phyloP scores from a whole-genome alignment of 2,329 filamentous ascomycete species.

The Arachnomyces sp. region DNA sequence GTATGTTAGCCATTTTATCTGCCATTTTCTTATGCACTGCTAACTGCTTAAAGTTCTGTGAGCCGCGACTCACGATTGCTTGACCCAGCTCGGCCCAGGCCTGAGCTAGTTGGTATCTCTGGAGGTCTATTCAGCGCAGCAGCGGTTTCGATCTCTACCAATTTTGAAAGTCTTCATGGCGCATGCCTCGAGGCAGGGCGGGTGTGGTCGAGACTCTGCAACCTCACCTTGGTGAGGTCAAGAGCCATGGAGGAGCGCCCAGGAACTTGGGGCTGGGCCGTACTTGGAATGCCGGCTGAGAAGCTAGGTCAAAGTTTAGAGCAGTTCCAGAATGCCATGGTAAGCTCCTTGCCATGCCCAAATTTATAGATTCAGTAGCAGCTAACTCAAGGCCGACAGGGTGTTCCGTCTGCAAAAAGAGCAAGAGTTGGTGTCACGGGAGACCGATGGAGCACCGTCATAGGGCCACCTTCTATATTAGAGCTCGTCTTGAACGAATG shows the following conservation, averaged over 20 bases:
- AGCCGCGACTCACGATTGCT: constrained; percentile 6
- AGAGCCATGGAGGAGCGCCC: constrained; percentile 11
- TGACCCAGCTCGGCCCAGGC: not conserved
- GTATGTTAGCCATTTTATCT: constrained; percentile 2
- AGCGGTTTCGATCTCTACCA: constrained; percentile 4
- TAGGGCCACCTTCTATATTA: constrained; percentile 9
- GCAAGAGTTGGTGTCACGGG: constrained; percentile 7
- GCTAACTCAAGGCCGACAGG: no score
- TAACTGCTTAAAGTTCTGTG: constrained; percentile 7
- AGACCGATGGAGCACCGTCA: constrained; percentile 10
- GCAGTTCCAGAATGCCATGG: constrained; percentile 10
- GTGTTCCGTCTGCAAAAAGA: constrained; percentile 8
- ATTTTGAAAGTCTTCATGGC: constrained; percentile 9
- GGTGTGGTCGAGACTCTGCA: constrained; percentile 8
- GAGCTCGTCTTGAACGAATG: constrained; percentile 9
- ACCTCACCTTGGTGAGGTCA: constrained; percentile 9
- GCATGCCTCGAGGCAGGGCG: constrained; percentile 8
- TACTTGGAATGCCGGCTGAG: constrained; percentile 8
- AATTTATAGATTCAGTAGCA: no score
- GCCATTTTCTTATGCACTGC: not conserved
- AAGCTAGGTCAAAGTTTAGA: constrained; percentile 10
- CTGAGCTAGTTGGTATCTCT: constrained; percentile 9
- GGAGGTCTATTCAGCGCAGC: constrained; percentile 9
- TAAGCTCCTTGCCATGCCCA: no score
- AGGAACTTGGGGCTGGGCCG: constrained; percentile 12